Evolutionary conservation across 1,139 yeast species (phyloP).

Genomic region (Candida pseudoviswanathii): DNA sequence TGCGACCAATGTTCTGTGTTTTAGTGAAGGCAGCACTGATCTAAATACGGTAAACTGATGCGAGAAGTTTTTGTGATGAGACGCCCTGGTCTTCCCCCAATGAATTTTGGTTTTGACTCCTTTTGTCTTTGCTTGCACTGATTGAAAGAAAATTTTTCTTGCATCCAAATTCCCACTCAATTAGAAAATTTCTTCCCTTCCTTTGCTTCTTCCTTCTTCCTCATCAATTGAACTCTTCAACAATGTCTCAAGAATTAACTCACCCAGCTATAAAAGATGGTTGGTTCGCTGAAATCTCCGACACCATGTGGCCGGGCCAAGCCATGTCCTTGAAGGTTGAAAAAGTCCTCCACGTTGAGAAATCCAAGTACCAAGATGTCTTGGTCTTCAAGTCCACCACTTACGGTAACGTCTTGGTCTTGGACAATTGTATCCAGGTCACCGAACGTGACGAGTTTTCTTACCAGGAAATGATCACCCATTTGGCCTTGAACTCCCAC

Average conservation of each 20-base stretch:
- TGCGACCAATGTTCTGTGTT: no score
- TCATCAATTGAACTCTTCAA: background rate
- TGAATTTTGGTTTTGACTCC: background rate
- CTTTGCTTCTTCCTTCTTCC: background rate
- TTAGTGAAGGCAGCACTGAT: no score
- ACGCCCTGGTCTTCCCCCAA: background rate
- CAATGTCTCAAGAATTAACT: conserved; percentile 49
- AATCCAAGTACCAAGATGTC: conserved; percentile 86
- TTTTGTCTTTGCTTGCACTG: background rate
- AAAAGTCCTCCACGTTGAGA: conserved; percentile 75
- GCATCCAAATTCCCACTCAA: background rate
- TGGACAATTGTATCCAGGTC: conserved; percentile 89
- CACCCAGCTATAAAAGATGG: conserved; percentile 79
- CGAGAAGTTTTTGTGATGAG: background rate
- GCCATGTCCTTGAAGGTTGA: conserved; percentile 87
- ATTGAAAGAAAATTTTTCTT: background rate
- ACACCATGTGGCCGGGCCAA: conserved; percentile 95
- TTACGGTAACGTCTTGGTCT: conserved; percentile 88
- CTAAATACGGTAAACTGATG: no score
- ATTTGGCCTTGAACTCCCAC: conserved; percentile 85
- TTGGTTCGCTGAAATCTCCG: conserved; percentile 89
- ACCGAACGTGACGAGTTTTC: conserved; percentile 95
- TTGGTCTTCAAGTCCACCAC: conserved; percentile 83
- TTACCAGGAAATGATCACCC: conserved; percentile 94
- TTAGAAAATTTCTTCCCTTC: background rate